Percentiles rank a stretch among this genome's conserved stretches.
Evolutionary conservation across 1,284 basidiomycete genomes (phyloP).

Genomic region (Mycocalia duriaeana): DNA sequence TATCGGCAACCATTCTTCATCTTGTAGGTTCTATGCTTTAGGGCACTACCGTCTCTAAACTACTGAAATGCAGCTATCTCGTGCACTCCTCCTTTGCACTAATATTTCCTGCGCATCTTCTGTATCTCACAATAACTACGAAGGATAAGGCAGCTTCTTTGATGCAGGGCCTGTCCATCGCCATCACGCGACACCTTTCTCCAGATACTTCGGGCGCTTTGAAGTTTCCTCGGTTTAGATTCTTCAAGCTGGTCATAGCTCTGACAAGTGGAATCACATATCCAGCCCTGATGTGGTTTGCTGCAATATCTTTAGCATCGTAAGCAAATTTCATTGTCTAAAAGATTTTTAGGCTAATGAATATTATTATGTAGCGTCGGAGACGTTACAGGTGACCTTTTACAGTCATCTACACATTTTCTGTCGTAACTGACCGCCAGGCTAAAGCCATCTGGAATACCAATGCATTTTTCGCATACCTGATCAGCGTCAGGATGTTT

Average conservation of each 20-base stretch:
- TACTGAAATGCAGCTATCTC: constrained; percentile 49
- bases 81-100: constrained; percentile 69
- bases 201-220: constrained; percentile 21
- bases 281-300: constrained; percentile 71
- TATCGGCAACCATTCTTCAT: constrained; percentile 77
- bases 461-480: constrained; percentile 79
- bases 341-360: constrained; percentile 4
- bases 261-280: constrained; percentile 57
- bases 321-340: constrained; percentile 36
- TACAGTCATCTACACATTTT: too few relatives aligned
- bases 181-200: constrained; percentile 51
- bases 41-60: constrained; percentile 1
- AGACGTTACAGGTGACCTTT: constrained; percentile 58
- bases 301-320: constrained; percentile 65
- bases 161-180: constrained; percentile 42
- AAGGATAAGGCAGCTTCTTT: constrained; percentile 41
- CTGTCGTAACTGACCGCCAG: constrained; percentile 1
- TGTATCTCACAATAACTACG: constrained; percentile 50
- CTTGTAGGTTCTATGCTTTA: constrained; percentile 41
- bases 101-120: constrained; percentile 67
- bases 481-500: constrained; percentile 62
- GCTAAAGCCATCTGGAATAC: constrained; percentile 72
- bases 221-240: constrained; percentile 40
- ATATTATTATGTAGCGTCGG: too few relatives aligned
- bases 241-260: constrained; percentile 39